These are phyloP conservation scores for Hanseniaspora guilliermondii DNA, from an alignment of 805 yeast genomes.

Conservation along the genomic window DNA sequence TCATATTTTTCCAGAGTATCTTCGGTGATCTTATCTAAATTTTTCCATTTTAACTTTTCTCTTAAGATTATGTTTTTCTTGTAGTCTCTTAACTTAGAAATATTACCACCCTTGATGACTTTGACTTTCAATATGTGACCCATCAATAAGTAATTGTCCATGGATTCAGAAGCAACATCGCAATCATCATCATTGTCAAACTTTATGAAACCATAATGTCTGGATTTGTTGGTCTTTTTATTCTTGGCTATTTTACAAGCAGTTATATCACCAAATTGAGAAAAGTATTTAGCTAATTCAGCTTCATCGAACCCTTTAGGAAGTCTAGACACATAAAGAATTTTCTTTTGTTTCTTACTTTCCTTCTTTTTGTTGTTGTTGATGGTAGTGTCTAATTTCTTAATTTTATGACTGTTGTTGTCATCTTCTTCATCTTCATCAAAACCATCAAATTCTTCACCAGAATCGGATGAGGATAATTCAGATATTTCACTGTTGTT, in stretches of 20 bases:
- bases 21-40: constrained; percentile 6
- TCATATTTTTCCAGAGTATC: constrained; percentile 20
- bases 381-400: constrained; percentile 22
- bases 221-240: constrained; percentile 78
- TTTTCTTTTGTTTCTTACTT: constrained; percentile 34
- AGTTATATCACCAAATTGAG: constrained; percentile 78
- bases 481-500: constrained; percentile 14
- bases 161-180: constrained; percentile 79
- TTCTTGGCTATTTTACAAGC: constrained; percentile 75
- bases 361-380: constrained; percentile 12
- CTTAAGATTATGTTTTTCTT: constrained; percentile 24
- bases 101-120: constrained; percentile 36
- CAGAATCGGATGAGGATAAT: constrained; percentile 14
- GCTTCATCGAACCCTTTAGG: constrained; percentile 86
- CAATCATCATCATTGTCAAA: constrained; percentile 68
- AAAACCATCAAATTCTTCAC: constrained; percentile 15
- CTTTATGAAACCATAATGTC: constrained; percentile 85
- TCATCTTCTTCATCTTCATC: constrained; percentile 12
- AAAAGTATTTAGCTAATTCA: constrained; percentile 62
- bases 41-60: constrained; percentile 22
- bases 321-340: constrained; percentile 78
- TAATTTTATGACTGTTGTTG: constrained; percentile 20
- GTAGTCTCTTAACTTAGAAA: constrained; percentile 29
- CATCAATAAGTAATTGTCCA: constrained; percentile 84
- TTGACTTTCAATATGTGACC: constrained; percentile 75